A percentile compares a stretch with the other conserved stretches of the same genome.
Evolutionary conservation across 305 asterid species (phyloP).

Genomic region (Withania somnifera): DNA sequence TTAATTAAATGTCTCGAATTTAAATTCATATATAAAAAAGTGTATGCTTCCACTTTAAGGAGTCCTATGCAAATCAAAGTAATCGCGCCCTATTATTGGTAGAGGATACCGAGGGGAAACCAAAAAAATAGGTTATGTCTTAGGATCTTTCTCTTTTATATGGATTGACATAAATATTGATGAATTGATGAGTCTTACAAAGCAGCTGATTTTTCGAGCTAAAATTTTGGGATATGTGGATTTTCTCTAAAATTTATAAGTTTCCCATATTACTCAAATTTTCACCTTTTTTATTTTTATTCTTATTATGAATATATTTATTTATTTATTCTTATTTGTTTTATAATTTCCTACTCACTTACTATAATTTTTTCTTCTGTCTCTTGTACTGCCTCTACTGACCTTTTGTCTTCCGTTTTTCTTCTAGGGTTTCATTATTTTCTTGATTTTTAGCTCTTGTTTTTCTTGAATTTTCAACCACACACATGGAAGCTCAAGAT

Average conservation of each 20-base stretch:
- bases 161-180: not conserved
- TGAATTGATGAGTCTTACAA: not conserved
- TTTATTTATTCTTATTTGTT: not conserved
- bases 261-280: not conserved
- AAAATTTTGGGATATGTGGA: not conserved
- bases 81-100: not conserved
- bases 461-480: not conserved
- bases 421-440: not conserved
- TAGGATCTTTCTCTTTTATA: not conserved
- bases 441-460: not conserved
- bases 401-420: not conserved
- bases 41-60: not conserved
- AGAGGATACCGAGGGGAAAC: not conserved
- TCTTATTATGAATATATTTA: not conserved
- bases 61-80: not conserved
- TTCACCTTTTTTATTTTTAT: not conserved
- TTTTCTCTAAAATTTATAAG: not conserved
- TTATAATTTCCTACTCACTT: not conserved
- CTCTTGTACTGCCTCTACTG: not conserved
- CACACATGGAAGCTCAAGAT: not conserved
- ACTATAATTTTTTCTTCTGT: not conserved
- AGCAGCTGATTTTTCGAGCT: not conserved
- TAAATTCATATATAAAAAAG: too few relatives aligned
- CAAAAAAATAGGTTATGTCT: not conserved
- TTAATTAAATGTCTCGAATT: too few relatives aligned